Conservation (phyloP, 176 grass and related monocot genomes). For the Dendrocalamus sinicus region DNA sequence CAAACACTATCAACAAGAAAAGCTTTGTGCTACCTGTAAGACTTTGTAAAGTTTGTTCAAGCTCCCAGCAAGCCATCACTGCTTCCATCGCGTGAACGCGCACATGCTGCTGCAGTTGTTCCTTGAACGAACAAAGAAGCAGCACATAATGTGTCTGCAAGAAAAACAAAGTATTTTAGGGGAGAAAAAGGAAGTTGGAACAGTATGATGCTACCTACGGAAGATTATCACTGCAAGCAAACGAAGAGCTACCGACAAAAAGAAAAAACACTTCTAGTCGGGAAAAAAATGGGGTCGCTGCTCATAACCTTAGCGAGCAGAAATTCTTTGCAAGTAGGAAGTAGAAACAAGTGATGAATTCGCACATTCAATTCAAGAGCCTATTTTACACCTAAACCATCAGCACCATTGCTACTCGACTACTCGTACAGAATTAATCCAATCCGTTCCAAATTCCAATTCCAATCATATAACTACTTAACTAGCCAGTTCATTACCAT, state of each 20-base stretch:
- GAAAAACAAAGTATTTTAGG: conserved; percentile 34
- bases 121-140: conserved; percentile 93
- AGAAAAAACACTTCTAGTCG: neutral
- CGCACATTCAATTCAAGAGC: neutral
- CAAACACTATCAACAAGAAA: neutral
- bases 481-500: neutral
- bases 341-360: neutral
- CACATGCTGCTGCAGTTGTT: conserved; percentile 96
- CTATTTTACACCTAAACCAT: neutral
- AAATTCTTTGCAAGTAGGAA: neutral
- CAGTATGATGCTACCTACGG: neutral
- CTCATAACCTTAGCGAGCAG: neutral
- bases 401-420: neutral
- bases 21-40: conserved; percentile 71
- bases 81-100: conserved; percentile 99
- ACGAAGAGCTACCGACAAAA: neutral
- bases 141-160: conserved; percentile 90
- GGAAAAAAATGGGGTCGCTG: neutral
- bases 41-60: conserved; percentile 95
- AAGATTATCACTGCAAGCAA: conserved; percentile 7
- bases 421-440: neutral
- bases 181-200: neutral
- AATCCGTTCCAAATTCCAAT: neutral
- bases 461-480: neutral
- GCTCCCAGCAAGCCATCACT: conserved; percentile 99